Evolutionary conservation across 2,329 filamentous ascomycete species (phyloP).

Genomic region (Sporothrix variecibatus): DNA sequence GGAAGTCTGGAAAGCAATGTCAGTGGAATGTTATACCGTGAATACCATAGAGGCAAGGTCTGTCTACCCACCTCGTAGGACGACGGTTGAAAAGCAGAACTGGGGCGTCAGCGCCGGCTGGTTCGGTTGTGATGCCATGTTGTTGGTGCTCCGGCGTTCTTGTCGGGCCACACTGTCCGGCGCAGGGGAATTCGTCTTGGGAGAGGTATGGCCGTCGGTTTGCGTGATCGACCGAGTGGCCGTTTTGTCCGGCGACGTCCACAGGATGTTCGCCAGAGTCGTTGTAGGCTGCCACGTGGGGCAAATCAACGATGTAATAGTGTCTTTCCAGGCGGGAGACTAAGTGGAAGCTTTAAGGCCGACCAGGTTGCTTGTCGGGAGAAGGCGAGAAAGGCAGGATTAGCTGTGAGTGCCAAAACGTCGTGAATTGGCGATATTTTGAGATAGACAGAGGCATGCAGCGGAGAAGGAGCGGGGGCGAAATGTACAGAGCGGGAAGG

Average conservation of each 20-base stretch:
- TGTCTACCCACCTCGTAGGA: conserved; percentile 62
- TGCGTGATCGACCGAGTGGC: background rate
- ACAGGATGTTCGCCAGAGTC: conserved; percentile 29
- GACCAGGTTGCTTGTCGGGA: background rate
- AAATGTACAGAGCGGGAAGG: background rate
- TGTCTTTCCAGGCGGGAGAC: background rate
- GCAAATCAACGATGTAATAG: background rate
- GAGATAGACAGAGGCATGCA: background rate
- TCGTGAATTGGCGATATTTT: background rate
- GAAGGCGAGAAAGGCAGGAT: background rate
- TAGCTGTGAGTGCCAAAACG: background rate
- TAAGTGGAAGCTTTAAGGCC: too few relatives aligned
- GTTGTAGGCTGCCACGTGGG: background rate
- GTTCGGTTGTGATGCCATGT: conserved; percentile 34
- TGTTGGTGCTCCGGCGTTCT: conserved; percentile 19
- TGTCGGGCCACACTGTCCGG: background rate
- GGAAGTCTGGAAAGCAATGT: conserved; percentile 67
- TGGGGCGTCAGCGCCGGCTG: conserved; percentile 65
- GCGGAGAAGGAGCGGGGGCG: background rate
- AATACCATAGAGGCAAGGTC: conserved; percentile 14
- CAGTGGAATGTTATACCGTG: background rate
- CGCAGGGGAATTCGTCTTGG: background rate
- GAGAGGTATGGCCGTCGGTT: background rate
- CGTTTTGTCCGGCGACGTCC: conserved; percentile 26
- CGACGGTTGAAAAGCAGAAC: conserved; percentile 74